Conservation (phyloP, 2,329 filamentous ascomycete genomes). For the Scortechinia acanthostroma region DNA sequence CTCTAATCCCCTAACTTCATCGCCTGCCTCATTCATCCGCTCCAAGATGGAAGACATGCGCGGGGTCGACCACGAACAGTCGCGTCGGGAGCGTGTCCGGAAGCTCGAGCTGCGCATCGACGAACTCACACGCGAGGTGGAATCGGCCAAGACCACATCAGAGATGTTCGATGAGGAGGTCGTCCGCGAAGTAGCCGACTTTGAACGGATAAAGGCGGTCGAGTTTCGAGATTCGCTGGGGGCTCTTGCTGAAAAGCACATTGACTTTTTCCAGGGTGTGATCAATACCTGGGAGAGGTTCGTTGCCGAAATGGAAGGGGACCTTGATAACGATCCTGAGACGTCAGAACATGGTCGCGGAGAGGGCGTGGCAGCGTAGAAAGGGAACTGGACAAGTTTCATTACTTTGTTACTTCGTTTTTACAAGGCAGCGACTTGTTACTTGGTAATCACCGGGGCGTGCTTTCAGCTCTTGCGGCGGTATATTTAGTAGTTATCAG, state of each 20-base stretch:
- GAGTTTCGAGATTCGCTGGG: constrained; percentile 87
- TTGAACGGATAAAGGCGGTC: constrained; percentile 89
- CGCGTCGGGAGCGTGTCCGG: constrained; percentile 75
- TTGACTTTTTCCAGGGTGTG: constrained; percentile 76
- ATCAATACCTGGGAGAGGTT: constrained; percentile 84
- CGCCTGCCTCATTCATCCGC: constrained; percentile 60
- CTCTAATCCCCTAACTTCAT: neutral
- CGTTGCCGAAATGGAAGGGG: constrained; percentile 63
- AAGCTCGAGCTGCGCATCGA: constrained; percentile 91
- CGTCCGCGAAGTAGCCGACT: constrained; percentile 83
- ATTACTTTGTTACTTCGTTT: too few species aligned
- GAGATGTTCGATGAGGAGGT: constrained; percentile 96
- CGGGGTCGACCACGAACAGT: constrained; percentile 91
- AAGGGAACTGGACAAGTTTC: too few species aligned
- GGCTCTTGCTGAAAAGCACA: constrained; percentile 74
- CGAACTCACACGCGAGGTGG: constrained; percentile 81
- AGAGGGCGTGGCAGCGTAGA: neutral
- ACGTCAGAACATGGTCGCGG: neutral
- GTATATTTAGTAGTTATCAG: too few species aligned
- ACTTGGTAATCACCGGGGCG: too few species aligned
- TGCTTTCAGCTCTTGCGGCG: too few species aligned
- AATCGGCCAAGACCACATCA: constrained; percentile 76
- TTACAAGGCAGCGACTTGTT: too few species aligned
- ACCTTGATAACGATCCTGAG: neutral
- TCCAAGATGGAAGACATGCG: constrained; percentile 94